Conservation (phyloP, 208 protist genomes). For the Phytomonas sp. region DNA sequence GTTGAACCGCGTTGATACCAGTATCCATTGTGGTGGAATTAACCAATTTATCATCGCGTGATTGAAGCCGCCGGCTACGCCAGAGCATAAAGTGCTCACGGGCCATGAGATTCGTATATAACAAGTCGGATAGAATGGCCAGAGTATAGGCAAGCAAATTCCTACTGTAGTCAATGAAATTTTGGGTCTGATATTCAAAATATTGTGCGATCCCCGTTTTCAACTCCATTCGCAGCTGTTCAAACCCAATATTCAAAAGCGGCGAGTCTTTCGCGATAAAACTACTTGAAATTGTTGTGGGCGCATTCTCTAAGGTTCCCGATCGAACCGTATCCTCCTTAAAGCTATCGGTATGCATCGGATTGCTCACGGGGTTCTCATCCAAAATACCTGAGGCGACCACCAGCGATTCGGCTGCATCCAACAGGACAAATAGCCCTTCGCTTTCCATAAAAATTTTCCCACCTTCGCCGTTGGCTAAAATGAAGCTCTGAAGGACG, state of each 20-base stretch:
- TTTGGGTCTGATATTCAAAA: not conserved
- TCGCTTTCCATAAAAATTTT: conserved; percentile 32
- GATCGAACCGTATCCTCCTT: not conserved
- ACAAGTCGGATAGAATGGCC: conserved; percentile 53
- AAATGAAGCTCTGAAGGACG: conserved; percentile 22
- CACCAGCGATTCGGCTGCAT: conserved; percentile 15
- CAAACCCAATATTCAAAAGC: not conserved
- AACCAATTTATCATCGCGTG: not conserved
- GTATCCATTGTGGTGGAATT: not conserved
- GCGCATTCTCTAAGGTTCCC: not conserved
- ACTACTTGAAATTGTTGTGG: not conserved
- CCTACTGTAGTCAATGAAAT: conserved; percentile 11
- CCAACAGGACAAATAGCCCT: conserved; percentile 22
- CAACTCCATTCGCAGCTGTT: not conserved
- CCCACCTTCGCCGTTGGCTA: conserved; percentile 24
- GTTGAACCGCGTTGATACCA: conserved; percentile 22
- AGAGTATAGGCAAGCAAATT: conserved; percentile 32
- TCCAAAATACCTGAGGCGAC: conserved; percentile 7
- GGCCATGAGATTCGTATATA: conserved; percentile 33
- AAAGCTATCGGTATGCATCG: not conserved
- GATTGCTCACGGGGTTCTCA: not conserved
- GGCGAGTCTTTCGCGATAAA: not conserved
- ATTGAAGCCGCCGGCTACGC: conserved; percentile 21
- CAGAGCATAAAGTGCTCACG: conserved; percentile 45
- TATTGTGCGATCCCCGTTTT: conserved; percentile 2